Evolutionary conservation across 116 monocot genomes (phyloP).

Genomic region (Zostera marina): DNA sequence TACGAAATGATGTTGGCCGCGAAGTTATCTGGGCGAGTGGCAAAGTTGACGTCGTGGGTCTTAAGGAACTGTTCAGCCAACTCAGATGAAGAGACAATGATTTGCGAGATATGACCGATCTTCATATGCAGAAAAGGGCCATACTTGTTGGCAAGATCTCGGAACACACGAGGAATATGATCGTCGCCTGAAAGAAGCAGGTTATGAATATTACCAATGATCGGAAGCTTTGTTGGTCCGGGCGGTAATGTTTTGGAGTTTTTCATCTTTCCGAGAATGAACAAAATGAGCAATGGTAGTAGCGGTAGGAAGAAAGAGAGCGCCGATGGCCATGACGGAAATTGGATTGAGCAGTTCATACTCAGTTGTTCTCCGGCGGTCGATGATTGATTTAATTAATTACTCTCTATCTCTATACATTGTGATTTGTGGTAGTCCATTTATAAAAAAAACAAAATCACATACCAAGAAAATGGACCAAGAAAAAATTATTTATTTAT

Average conservation of each 20-base stretch:
- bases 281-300: too few relatives aligned
- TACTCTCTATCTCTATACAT: too few relatives aligned
- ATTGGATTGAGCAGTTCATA: too few relatives aligned
- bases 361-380: too few relatives aligned
- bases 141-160: conserved; percentile 2
- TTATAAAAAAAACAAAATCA: too few relatives aligned
- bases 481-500: too few relatives aligned
- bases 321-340: too few relatives aligned
- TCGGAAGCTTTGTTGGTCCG: conserved; percentile 11
- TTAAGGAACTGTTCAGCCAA: conserved; percentile 9
- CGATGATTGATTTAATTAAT: too few relatives aligned
- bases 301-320: too few relatives aligned
- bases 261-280: neutral
- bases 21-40: neutral
- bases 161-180: conserved; percentile 3
- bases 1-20: neutral
- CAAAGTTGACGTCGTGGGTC: conserved; percentile 14
- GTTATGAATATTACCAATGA: conserved; percentile 18
- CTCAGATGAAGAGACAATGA: conserved; percentile 8
- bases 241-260: conserved; percentile 4
- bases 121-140: conserved; percentile 18
- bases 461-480: too few relatives aligned
- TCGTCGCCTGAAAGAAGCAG: neutral
- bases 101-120: conserved; percentile 3
- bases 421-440: too few relatives aligned